Conservation (phyloP, 805 yeast genomes). For the Kuraishia molischiana region DNA sequence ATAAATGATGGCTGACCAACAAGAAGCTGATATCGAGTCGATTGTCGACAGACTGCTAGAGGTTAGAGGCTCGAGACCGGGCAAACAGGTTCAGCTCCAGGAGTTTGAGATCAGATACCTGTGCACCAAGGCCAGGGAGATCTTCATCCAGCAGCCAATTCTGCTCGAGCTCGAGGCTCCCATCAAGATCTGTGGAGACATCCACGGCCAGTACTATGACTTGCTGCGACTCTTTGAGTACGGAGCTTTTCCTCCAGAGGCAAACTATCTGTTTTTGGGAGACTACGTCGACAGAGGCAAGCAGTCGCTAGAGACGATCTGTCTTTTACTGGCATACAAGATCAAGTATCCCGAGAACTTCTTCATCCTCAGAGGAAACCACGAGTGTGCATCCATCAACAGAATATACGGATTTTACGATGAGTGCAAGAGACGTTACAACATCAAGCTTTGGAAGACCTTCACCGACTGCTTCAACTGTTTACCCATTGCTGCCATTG, state of each 20-base stretch:
- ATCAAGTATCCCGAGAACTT: conserved; percentile 98
- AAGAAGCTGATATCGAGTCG: conserved; percentile 92
- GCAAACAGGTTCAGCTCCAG: conserved; percentile 87
- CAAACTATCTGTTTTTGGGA: conserved; percentile 90
- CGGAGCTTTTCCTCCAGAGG: conserved; percentile 99
- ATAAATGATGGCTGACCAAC: conserved; percentile 29
- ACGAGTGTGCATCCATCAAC: conserved; percentile 96
- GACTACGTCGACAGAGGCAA: conserved; percentile 99
- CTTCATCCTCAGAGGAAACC: conserved; percentile 94
- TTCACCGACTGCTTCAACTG: conserved; percentile 98
- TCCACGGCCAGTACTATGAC: conserved; percentile 97
- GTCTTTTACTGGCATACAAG: conserved; percentile 88
- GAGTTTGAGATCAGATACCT: conserved; percentile 92
- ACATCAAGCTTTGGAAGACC: conserved; percentile 97
- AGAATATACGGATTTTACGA: conserved; percentile 97
- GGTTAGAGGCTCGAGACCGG: conserved; percentile 98
- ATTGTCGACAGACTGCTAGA: conserved; percentile 94
- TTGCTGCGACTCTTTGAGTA: conserved; percentile 90
- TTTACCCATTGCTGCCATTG: conserved; percentile 95
- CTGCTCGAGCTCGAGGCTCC: conserved; percentile 95
- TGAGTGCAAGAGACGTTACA: conserved; percentile 97
- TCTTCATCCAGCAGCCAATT: conserved; percentile 95
- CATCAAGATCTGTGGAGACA: conserved; percentile 94
- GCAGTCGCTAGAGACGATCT: conserved; percentile 93
- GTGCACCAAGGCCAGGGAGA: conserved; percentile 97